Evolutionary conservation across 2,329 filamentous ascomycete genomes (phyloP).

Genomic region (Phaeosphaeriaceae sp.): DNA sequence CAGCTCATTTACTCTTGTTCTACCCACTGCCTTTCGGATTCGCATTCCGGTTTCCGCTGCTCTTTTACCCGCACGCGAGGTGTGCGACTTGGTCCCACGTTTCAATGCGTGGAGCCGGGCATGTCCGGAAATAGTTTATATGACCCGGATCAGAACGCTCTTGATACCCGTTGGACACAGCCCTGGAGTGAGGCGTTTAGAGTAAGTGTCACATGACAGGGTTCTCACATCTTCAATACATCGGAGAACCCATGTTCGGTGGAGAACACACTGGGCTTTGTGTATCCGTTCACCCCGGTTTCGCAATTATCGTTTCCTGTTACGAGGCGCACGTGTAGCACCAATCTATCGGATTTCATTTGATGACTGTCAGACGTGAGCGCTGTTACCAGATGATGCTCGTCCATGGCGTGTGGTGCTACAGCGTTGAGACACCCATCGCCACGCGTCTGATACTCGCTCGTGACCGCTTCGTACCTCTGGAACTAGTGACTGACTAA

Average conservation of each 20-base stretch:
- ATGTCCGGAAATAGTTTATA: conserved; percentile 40
- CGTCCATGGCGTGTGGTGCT: neutral
- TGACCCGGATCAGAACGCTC: conserved; percentile 36
- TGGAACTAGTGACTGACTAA: conserved; percentile 13
- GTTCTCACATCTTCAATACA: conserved; percentile 1
- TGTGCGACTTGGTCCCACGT: conserved; percentile 11
- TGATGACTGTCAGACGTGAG: neutral
- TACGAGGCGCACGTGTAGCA: neutral
- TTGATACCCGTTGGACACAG: conserved; percentile 33
- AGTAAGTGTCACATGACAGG: conserved; percentile 24
- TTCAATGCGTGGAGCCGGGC: conserved; percentile 14
- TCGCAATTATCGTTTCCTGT: conserved; percentile 1
- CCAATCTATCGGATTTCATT: neutral
- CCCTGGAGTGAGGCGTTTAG: conserved; percentile 43
- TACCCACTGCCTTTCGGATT: neutral
- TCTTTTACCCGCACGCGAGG: conserved; percentile 12
- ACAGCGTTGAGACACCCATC: neutral
- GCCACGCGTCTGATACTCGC: neutral
- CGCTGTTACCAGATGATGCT: neutral
- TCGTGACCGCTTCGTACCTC: neutral
- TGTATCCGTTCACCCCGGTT: neutral
- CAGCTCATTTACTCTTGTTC: conserved; percentile 1
- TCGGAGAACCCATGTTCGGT: neutral
- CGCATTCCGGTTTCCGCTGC: neutral
- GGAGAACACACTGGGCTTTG: neutral